Evolutionary conservation across 2,329 filamentous ascomycete genomes (phyloP).

Genomic region (Penicillium sp.): DNA sequence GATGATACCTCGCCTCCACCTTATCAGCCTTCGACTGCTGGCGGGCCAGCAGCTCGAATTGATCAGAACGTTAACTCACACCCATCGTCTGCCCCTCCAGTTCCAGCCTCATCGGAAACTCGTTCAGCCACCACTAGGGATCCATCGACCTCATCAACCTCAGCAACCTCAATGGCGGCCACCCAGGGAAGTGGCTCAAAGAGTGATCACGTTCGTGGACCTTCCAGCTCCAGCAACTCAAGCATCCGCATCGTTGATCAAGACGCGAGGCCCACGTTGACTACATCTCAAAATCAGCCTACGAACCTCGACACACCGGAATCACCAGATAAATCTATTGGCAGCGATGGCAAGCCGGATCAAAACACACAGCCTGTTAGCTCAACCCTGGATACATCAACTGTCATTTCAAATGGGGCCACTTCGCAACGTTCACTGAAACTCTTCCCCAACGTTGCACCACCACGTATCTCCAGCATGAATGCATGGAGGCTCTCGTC

Average conservation of each 20-base stretch:
- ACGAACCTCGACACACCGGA: background rate
- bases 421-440: constrained; percentile 31
- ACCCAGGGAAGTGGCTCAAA: constrained; percentile 11
- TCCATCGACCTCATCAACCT: constrained; percentile 4
- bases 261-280: background rate
- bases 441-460: constrained; percentile 38
- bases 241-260: constrained; percentile 6
- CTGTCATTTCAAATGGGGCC: background rate
- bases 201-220: constrained; percentile 12
- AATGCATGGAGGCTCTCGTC: constrained; percentile 29
- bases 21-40: constrained; percentile 15
- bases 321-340: constrained; percentile 1
- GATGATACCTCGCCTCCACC: constrained; percentile 29
- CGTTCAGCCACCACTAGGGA: background rate
- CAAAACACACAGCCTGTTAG: background rate
- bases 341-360: constrained; percentile 8
- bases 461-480: constrained; percentile 37
- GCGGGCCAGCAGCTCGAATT: background rate
- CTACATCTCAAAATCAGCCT: background rate
- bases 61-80: constrained; percentile 5
- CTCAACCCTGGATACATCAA: background rate
- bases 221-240: constrained; percentile 13
- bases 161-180: constrained; percentile 11
- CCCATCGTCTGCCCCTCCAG: constrained; percentile 8
- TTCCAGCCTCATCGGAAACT: constrained; percentile 8